These are phyloP conservation scores for Rostrohypoxylon terebratum DNA, from an alignment of 495 filamentous ascomycete species.

Conservation along the genomic window DNA sequence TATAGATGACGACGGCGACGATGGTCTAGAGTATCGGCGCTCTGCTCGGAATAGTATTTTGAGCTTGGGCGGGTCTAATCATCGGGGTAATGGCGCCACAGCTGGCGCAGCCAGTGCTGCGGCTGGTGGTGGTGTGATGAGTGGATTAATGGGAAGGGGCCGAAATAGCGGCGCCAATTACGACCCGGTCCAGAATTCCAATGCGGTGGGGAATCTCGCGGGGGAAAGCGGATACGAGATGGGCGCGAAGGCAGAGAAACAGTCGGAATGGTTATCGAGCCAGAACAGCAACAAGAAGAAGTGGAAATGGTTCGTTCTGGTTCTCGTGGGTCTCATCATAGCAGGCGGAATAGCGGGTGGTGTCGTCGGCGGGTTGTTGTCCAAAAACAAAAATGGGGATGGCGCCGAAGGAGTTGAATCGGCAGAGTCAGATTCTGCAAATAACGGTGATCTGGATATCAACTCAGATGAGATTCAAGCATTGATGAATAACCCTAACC, in stretches of 20 bases:
- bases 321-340: slow-evolving; percentile 69
- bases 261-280: slow-evolving; percentile 66
- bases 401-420: slow-evolving; percentile 41
- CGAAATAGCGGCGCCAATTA: slow-evolving; percentile 54
- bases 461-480: slow-evolving; percentile 83
- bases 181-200: slow-evolving; percentile 52
- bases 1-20: slow-evolving; percentile 88
- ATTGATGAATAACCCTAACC: slow-evolving; percentile 79
- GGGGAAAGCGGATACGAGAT: slow-evolving; percentile 47
- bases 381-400: slow-evolving; percentile 46
- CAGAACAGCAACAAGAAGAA: slow-evolving; percentile 74
- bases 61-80: slow-evolving; percentile 59
- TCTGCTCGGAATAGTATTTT: slow-evolving; percentile 64
- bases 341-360: slow-evolving; percentile 81
- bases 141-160: slow-evolving; percentile 50
- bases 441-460: slow-evolving; percentile 76
- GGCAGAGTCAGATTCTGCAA: slow-evolving; percentile 58
- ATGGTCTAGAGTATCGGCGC: slow-evolving; percentile 70
- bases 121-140: slow-evolving; percentile 66
- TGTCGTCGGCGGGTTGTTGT: slow-evolving; percentile 79
- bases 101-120: slow-evolving; percentile 59
- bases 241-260: slow-evolving; percentile 57
- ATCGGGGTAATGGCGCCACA: slow-evolving; percentile 49
- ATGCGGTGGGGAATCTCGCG: slow-evolving; percentile 37
- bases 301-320: slow-evolving; percentile 73